A percentile compares a stretch with the other conserved stretches of the same genome.
Conservation (phyloP, 306 rosid genomes). For the Leucaena leucocephala region DNA sequence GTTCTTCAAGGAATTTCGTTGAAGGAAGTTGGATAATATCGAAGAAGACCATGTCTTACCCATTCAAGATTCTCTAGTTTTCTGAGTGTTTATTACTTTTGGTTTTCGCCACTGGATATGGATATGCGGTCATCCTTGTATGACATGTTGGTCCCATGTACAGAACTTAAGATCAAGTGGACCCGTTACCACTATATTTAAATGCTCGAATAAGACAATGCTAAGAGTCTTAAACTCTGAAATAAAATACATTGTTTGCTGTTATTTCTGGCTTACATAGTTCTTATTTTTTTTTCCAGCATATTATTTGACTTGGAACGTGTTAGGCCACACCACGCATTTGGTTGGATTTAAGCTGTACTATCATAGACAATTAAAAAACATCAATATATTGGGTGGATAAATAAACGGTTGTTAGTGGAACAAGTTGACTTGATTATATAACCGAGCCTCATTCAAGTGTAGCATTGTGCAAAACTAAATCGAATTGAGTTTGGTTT, state of each 20-base stretch:
- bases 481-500: neutral
- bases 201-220: neutral
- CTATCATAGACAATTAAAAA: neutral
- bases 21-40: neutral
- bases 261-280: neutral
- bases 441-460: neutral
- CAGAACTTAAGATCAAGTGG: neutral
- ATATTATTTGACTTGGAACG: neutral
- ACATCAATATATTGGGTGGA: neutral
- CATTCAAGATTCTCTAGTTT: conserved; percentile 13
- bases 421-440: neutral
- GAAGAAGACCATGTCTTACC: conserved; percentile 14
- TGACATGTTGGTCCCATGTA: neutral
- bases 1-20: conserved; percentile 14
- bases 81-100: neutral
- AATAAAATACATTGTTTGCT: neutral
- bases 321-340: neutral
- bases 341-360: neutral
- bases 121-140: conserved; percentile 5
- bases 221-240: neutral
- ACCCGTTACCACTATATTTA: neutral
- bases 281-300: neutral
- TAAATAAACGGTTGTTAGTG: neutral
- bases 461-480: neutral
- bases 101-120: neutral